phyloP scores from a whole-genome alignment of 306 rosid genomes.

The Trifolium repens region DNA sequence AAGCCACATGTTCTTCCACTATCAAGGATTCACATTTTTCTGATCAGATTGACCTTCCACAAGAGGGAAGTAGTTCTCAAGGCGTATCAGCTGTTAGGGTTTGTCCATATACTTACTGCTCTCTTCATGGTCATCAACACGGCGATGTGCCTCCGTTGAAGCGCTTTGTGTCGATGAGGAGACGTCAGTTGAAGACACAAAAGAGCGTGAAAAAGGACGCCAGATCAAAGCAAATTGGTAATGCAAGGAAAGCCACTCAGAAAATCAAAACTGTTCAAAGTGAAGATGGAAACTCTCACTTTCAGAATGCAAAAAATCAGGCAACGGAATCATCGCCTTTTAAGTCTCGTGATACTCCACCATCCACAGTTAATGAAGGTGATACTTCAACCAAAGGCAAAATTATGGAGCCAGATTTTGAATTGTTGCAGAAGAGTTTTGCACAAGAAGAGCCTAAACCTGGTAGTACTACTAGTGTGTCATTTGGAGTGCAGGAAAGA shows the following conservation, averaged over 20 bases:
- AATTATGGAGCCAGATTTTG: constrained; percentile 36
- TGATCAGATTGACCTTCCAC: constrained; percentile 43
- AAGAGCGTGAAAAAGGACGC: constrained; percentile 50
- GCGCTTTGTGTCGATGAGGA: constrained; percentile 73
- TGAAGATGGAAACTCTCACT: constrained; percentile 38
- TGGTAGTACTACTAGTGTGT: constrained; percentile 27
- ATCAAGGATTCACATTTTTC: constrained; percentile 75
- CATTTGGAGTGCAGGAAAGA: constrained; percentile 43
- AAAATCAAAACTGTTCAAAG: constrained; percentile 33
- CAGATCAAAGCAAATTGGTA: constrained; percentile 49
- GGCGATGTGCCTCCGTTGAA: constrained; percentile 61
- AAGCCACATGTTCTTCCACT: constrained; percentile 78
- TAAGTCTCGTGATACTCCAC: constrained; percentile 14
- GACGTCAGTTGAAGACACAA: constrained; percentile 59
- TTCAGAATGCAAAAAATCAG: constrained; percentile 35
- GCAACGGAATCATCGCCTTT: constrained; percentile 20
- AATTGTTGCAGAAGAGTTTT: constrained; percentile 37
- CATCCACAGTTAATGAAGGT: constrained; percentile 25
- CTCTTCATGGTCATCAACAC: constrained; percentile 83
- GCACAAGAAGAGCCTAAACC: constrained; percentile 33
- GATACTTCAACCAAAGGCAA: constrained; percentile 32
- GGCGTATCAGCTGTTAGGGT: constrained; percentile 47
- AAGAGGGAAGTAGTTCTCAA: constrained; percentile 55
- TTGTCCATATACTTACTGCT: constrained; percentile 80
- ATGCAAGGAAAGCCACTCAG: constrained; percentile 52